phyloP scores from a whole-genome alignment of 441 rosid genomes.

The Gossypium schwendimanii region DNA sequence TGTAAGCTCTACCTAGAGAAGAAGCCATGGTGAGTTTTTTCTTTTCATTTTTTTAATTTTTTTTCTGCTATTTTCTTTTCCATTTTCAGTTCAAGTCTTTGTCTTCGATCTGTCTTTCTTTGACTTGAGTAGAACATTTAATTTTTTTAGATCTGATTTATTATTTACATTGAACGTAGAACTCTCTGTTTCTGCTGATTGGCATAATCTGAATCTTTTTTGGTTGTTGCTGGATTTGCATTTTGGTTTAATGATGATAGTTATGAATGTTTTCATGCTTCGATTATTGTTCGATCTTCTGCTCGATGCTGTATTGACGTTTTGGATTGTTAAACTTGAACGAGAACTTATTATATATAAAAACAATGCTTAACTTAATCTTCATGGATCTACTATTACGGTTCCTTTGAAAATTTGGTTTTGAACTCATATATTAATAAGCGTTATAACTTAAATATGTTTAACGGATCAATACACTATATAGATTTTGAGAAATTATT shows the following conservation, averaged over 20 bases:
- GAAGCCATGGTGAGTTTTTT: slow-evolving; percentile 7
- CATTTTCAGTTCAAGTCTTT: neutral
- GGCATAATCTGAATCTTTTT: neutral
- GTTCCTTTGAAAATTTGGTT: neutral
- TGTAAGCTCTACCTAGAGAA: neutral
- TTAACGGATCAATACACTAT: neutral
- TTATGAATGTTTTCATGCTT: neutral
- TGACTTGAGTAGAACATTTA: neutral
- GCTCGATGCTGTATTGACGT: neutral
- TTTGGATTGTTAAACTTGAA: neutral
- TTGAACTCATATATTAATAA: neutral
- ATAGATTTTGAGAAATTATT: neutral
- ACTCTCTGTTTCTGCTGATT: neutral
- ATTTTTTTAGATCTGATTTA: neutral
- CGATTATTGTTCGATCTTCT: neutral
- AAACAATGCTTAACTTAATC: neutral
- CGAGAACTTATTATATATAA: neutral
- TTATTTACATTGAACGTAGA: neutral
- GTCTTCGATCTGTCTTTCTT: neutral
- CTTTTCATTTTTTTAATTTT: neutral
- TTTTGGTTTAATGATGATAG: neutral
- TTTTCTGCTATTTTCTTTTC: neutral
- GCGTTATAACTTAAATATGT: neutral
- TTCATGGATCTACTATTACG: neutral
- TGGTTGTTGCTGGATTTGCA: neutral